Evolutionary conservation across 352 stramenopile genomes (phyloP), one percentile per base, ranked within the genome.

Genomic region (Phytopythium aichiense): DNA sequence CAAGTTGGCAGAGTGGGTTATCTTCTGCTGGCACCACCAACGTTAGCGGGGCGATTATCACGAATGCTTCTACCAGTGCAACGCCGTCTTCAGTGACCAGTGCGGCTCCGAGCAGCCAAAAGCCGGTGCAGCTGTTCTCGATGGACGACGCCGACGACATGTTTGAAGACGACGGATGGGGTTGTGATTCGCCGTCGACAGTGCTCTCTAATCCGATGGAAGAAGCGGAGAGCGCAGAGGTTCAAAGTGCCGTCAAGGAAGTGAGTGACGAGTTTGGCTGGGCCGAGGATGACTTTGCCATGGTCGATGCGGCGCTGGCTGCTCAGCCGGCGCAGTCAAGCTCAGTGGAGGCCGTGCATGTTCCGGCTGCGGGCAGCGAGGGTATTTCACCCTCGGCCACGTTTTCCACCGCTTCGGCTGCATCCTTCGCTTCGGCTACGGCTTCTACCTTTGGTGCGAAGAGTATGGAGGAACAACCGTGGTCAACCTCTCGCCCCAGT

Each of bases 161-260:
- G 31, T 87, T 89, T 42, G 84, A 69, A 59, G 79, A 90, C 51
- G 84, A 94, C 40, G 82, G 76, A 2, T 94, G 84, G 84, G 73
- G 82, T 7, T 79, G 74, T 33, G 82, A 91, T 63, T 94, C 82
- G 43, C 84, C 78, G 7, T 87, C 84, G 23, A 72, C 74, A 4
- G 82, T 93, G 62, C 68, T 93, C 16, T 87, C 77, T 15, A 72
- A 74, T 16, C 63, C 74, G 42, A 61, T 48, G 62, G 64, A 76
- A 9, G 67, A 77, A 38, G 38, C 58, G 13, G 66, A 66, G 22
- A 48, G 45, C 42, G 40, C 49, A 3, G 50, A 53, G 1, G 7
- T 52, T 48, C 60, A 33, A 64, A 56, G 28, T 23, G 46, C 55
- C 35, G 37, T 28, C 25, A 50, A 60, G 35, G 60, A 72, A 30